Conservation (phyloP, 1,139 yeast genomes). For the Wickerhamiella pararugosa region DNA sequence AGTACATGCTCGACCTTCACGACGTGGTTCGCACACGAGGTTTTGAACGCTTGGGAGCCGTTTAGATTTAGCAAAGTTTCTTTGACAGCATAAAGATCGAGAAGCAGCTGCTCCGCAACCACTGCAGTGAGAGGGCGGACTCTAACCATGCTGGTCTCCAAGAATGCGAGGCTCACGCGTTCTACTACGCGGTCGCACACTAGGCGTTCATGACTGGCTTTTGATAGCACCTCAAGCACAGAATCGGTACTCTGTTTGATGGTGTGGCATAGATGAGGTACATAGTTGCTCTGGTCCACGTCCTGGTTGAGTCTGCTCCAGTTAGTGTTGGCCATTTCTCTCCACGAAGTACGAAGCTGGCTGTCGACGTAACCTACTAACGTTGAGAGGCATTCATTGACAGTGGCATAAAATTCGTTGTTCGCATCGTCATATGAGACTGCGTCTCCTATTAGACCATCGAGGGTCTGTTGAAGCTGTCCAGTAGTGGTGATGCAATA, state of each 20-base stretch:
- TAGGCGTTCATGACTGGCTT: slow-evolving; percentile 58
- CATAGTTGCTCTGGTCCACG: slow-evolving; percentile 57
- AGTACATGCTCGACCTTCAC: slow-evolving; percentile 45
- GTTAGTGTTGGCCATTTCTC: slow-evolving; percentile 68
- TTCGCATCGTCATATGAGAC: slow-evolving; percentile 41
- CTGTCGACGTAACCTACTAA: slow-evolving; percentile 44
- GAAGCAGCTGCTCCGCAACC: slow-evolving; percentile 66
- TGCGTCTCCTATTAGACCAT: slow-evolving; percentile 32
- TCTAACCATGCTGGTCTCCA: slow-evolving; percentile 37
- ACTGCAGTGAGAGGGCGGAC: slow-evolving; percentile 51
- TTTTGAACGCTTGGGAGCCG: slow-evolving; percentile 26
- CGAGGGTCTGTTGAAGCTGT: slow-evolving; percentile 57
- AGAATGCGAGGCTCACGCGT: slow-evolving; percentile 39
- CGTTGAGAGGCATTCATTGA: slow-evolving; percentile 42
- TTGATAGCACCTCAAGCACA: slow-evolving; percentile 46
- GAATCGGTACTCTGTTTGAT: slow-evolving; percentile 34
- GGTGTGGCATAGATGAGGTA: slow-evolving; percentile 39
- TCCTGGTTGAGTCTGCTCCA: slow-evolving; percentile 55
- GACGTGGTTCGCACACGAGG: slow-evolving; percentile 37
- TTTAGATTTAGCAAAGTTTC: slow-evolving; percentile 36
- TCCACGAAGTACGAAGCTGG: slow-evolving; percentile 61
- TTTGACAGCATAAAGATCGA: slow-evolving; percentile 56
- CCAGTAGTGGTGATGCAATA: slow-evolving; percentile 65
- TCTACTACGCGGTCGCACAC: slow-evolving; percentile 70
- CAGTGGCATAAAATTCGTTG: slow-evolving; percentile 41